Conservation (phyloP, 73 alveolate species). For the Paraurostyla sp. region DNA sequence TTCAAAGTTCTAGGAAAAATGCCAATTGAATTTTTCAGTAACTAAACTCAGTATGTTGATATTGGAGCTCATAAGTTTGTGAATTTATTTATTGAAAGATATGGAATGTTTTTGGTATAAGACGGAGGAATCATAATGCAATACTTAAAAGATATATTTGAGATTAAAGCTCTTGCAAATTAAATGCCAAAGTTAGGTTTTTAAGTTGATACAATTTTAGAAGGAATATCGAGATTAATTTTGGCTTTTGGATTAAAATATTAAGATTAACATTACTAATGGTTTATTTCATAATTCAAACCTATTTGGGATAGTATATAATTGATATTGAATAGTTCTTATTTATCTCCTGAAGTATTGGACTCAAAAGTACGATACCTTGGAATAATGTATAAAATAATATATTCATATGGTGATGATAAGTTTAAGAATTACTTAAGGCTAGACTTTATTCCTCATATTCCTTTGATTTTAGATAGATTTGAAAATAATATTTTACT, state of each 20-base stretch:
- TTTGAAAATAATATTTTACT: conserved; percentile 1
- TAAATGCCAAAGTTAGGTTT: conserved; percentile 43
- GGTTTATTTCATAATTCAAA: neutral
- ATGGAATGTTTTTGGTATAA: neutral
- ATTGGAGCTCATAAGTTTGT: neutral
- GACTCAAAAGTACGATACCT: conserved; percentile 21
- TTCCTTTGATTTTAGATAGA: conserved; percentile 11
- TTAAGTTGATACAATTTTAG: conserved; percentile 2
- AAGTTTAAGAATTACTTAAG: neutral
- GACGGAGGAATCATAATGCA: conserved; percentile 1
- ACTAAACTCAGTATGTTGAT: conserved; percentile 12
- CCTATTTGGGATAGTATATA: neutral
- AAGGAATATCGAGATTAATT: conserved; percentile 5
- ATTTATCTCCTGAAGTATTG: conserved; percentile 19
- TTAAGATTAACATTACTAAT: conserved; percentile 13
- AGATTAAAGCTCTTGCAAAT: conserved; percentile 8
- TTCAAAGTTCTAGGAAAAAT: neutral
- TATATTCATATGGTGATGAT: neutral
- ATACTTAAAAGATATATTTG: conserved; percentile 19
- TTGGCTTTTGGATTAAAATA: neutral
- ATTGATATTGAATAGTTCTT: neutral
- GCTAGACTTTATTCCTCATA: neutral
- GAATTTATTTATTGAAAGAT: neutral
- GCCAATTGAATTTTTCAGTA: conserved; percentile 58
- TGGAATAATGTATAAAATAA: neutral